Conservation (phyloP, 371 early-diverging fungal genomes). For the Rhizopus microsporus region DNA sequence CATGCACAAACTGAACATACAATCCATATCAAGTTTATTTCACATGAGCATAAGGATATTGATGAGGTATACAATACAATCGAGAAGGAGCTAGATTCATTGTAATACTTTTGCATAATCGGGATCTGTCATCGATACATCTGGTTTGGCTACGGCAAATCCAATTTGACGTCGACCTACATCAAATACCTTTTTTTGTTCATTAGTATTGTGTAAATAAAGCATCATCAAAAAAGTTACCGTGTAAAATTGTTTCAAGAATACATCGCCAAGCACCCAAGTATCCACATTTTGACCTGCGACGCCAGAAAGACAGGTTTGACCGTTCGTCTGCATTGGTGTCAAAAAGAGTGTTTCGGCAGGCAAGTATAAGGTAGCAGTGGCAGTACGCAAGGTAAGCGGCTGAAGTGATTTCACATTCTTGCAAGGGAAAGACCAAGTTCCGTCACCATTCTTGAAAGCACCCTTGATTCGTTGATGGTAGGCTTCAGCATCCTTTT, state of each 20-base stretch:
- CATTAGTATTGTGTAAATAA: background rate
- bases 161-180: slow-evolving; percentile 71
- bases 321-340: slow-evolving; percentile 37
- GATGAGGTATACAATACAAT: slow-evolving; percentile 2
- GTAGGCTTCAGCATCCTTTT: slow-evolving; percentile 64
- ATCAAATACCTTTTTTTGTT: slow-evolving; percentile 52
- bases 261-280: slow-evolving; percentile 84
- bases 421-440: slow-evolving; percentile 57
- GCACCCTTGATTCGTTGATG: slow-evolving; percentile 65
- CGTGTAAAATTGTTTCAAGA: slow-evolving; percentile 75
- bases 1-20: slow-evolving; percentile 32
- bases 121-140: slow-evolving; percentile 16
- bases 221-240: slow-evolving; percentile 35
- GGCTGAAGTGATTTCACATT: slow-evolving; percentile 42
- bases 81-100: background rate
- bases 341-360: slow-evolving; percentile 62
- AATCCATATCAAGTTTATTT: slow-evolving; percentile 39
- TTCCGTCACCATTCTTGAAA: slow-evolving; percentile 57
- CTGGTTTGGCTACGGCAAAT: slow-evolving; percentile 50
- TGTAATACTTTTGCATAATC: slow-evolving; percentile 11
- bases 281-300: slow-evolving; percentile 49
- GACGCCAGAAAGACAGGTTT: slow-evolving; percentile 69
- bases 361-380: slow-evolving; percentile 48
- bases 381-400: slow-evolving; percentile 52
- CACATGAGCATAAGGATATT: slow-evolving; percentile 29